These are phyloP conservation scores for Termitomyces sp. DNA, from an alignment of 768 basidiomycete genomes.

Conservation along the genomic window DNA sequence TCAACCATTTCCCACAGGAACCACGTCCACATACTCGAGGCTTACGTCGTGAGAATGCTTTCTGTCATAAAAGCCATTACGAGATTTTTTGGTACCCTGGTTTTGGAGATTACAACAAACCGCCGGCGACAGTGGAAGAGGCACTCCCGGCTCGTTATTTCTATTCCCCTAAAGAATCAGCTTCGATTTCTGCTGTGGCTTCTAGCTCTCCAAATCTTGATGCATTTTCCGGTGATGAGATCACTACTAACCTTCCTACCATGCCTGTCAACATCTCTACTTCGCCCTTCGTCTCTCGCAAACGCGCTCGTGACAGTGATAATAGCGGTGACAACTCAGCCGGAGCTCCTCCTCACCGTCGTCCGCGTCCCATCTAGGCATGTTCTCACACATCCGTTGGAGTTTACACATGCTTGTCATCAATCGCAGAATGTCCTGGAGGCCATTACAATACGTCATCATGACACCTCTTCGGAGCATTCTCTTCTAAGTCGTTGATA, in stretches of 20 bases:
- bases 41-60: conserved; percentile 11
- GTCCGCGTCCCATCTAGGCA: background rate
- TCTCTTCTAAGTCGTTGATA: background rate
- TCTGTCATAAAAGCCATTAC: conserved; percentile 10
- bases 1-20: conserved; percentile 7
- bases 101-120: conserved; percentile 8
- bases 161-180: background rate
- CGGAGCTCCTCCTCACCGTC: background rate
- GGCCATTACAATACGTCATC: background rate
- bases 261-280: background rate
- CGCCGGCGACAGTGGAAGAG: conserved; percentile 6
- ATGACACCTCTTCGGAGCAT: background rate
- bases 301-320: background rate
- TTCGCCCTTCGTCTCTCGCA: background rate
- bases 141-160: background rate
- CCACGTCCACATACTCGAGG: conserved; percentile 3
- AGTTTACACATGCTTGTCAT: background rate
- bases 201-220: background rate
- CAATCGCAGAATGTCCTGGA: background rate
- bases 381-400: background rate
- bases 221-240: background rate
- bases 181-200: background rate
- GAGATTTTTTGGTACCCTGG: conserved; percentile 11
- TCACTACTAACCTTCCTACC: background rate
- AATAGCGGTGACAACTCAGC: background rate